Base-by-base conservation (phyloP, 2,329 filamentous ascomycete genomes). In the Penicillium digitatum region DNA sequence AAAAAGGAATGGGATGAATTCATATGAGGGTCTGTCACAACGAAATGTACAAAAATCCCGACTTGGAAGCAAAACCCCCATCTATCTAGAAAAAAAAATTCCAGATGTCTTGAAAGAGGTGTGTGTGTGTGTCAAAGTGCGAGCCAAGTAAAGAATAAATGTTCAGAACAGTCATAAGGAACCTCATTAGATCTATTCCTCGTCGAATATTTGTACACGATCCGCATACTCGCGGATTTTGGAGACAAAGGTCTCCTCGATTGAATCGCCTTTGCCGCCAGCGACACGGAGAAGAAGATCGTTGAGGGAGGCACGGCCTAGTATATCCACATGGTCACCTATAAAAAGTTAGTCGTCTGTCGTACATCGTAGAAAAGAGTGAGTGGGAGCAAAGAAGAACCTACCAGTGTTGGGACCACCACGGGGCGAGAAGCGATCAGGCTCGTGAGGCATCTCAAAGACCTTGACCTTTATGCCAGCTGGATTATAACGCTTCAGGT, bases 371-470 rank as follows among this genome's bases (percentile, higher is more conserved):
- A 22, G 16, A 10, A 22, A 34, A 29, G n/a, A n/a, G 20, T 14
- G 32, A 7, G 9, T 2, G 14, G 20, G 11, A 38, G 84, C 4
- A 24, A 16, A 27, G n/a, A 27, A 27, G 14, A 27, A 69, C 70
- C 56, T 73, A 82, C 79, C 82, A 34, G 84, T 87, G 62, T 86
- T 87, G 0, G 84, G 84, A 0, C 83, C 84, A 39, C 84, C 85
- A 5, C 94, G 80, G 0, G 94, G 90, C 64, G 87, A 93, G 72
- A 96, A 99, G 18, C 90, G 79, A 65, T 96, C 93, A 1, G 94
- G 94, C 68, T 97, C 92, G 69, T 99, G 94, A 1, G 87, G 89
- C 94, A 99, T 99, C 77, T 99, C 94, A 58, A 88, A 91, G 0
- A 92, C 89, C 38, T 86, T 95, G 59, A 99, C 78, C 66, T 90